Evolutionary conservation across 306 rosid species (phyloP).

Genomic region (Sicyos baderoa): DNA sequence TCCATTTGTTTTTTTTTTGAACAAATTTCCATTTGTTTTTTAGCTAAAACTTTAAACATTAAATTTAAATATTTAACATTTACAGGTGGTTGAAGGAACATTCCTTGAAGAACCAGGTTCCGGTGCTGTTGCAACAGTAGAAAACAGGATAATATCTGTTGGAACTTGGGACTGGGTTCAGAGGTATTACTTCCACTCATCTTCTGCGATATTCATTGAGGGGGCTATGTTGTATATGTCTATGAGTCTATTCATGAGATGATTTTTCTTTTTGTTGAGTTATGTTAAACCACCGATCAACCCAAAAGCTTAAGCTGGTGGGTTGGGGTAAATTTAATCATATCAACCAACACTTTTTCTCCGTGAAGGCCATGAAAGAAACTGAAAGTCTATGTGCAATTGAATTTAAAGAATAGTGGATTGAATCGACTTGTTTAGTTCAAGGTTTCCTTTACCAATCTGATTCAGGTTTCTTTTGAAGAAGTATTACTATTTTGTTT

Average conservation of each 20-base stretch:
- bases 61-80: conserved; percentile 8
- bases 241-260: neutral
- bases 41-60: neutral
- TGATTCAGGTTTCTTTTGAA: no score
- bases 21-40: neutral
- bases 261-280: no score
- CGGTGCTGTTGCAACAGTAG: conserved; percentile 79
- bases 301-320: no score
- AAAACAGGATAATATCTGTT: conserved; percentile 58
- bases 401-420: no score
- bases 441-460: no score
- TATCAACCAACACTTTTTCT: no score
- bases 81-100: conserved; percentile 75
- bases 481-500: no score
- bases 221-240: conserved; percentile 5
- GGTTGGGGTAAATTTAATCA: no score
- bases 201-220: neutral
- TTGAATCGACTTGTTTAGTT: no score
- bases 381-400: no score
- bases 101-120: conserved; percentile 97
- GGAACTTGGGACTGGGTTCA: conserved; percentile 90
- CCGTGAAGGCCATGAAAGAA: neutral
- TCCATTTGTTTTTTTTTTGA: neutral
- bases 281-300: no score
- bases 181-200: conserved; percentile 35